phyloP scores from a whole-genome alignment of 1,284 basidiomycete species.

The Rhodotorula sp. region DNA sequence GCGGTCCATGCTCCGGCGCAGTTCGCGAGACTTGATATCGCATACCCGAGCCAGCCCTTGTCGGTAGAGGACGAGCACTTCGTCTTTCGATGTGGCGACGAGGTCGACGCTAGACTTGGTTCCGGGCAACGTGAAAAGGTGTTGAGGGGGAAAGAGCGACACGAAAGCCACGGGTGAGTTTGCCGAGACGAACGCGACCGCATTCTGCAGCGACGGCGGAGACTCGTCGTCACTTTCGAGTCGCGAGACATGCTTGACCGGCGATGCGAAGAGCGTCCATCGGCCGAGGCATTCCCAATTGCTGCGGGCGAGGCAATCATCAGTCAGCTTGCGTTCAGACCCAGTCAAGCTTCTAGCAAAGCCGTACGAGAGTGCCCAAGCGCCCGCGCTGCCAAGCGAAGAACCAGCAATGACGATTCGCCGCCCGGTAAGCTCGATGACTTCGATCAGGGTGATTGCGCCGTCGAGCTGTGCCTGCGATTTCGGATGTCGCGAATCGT shows the following conservation, averaged over 20 bases:
- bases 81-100: conserved; percentile 67
- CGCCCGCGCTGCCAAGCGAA: conserved; percentile 68
- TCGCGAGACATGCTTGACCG: conserved; percentile 61
- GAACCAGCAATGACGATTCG: conserved; percentile 63
- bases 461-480: conserved; percentile 1
- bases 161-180: conserved; percentile 36
- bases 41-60: conserved; percentile 78
- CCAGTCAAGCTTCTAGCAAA: background rate
- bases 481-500: background rate
- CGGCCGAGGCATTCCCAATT: conserved; percentile 63
- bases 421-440: conserved; percentile 10
- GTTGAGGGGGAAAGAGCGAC: conserved; percentile 19
- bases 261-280: conserved; percentile 67
- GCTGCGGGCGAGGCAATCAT: conserved; percentile 49
- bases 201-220: conserved; percentile 2
- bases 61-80: conserved; percentile 73
- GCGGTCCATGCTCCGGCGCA: conserved; percentile 74
- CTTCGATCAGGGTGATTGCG: conserved; percentile 28
- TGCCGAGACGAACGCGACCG: conserved; percentile 26
- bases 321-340: background rate
- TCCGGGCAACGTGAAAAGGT: conserved; percentile 68
- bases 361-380: conserved; percentile 64
- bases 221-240: conserved; percentile 49
- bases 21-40: conserved; percentile 80
- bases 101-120: conserved; percentile 63